Evolutionary conservation across 306 rosid species (phyloP).

Genomic region (Cucumis melo): DNA sequence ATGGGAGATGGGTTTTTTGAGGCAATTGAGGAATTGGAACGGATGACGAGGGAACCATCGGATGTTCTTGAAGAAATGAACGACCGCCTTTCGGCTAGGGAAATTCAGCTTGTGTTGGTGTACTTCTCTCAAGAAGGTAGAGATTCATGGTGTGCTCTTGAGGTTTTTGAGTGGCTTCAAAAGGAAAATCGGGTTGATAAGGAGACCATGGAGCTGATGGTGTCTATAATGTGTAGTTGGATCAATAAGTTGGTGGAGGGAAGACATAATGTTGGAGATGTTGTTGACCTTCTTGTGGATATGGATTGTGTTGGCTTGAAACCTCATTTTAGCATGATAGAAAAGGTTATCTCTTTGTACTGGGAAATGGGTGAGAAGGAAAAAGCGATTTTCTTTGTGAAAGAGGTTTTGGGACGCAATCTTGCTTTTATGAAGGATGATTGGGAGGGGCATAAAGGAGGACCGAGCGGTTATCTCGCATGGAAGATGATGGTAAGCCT

Average conservation of each 20-base stretch:
- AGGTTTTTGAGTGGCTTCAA: slow-evolving; percentile 94
- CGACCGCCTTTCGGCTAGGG: slow-evolving; percentile 75
- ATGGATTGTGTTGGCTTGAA: slow-evolving; percentile 94
- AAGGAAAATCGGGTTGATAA: slow-evolving; percentile 87
- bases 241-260: slow-evolving; percentile 68
- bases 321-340: slow-evolving; percentile 86
- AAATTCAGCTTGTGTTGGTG: slow-evolving; percentile 78
- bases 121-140: slow-evolving; percentile 95
- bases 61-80: slow-evolving; percentile 92
- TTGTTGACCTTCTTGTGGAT: slow-evolving; percentile 84
- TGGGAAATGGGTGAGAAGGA: slow-evolving; percentile 93
- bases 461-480: slow-evolving; percentile 93
- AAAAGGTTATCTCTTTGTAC: slow-evolving; percentile 84
- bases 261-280: slow-evolving; percentile 48
- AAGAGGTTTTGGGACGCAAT: slow-evolving; percentile 65
- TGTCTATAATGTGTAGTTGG: slow-evolving; percentile 87
- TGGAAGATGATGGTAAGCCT: slow-evolving; percentile 95
- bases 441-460: slow-evolving; percentile 61
- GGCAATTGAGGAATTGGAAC: slow-evolving; percentile 89
- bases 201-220: slow-evolving; percentile 99
- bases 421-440: slow-evolving; percentile 32
- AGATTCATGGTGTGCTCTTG: slow-evolving; percentile 95
- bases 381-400: slow-evolving; percentile 47
- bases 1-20: slow-evolving; percentile 87
- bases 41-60: slow-evolving; percentile 93